Conservation (phyloP, 2,329 filamentous ascomycete genomes). For the Meredithiella fracta region DNA sequence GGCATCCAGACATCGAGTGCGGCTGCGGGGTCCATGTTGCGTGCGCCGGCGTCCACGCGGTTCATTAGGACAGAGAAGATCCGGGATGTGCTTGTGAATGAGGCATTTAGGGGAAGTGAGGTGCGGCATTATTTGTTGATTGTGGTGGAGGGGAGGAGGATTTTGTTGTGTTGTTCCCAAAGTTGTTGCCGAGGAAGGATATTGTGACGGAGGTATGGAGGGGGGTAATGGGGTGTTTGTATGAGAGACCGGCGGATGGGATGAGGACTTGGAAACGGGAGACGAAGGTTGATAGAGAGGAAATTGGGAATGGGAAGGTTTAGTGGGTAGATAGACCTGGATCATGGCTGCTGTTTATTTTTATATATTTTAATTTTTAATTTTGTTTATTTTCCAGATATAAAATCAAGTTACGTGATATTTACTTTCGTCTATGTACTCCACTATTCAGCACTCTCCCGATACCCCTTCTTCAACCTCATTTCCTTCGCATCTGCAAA, state of each 20-base stretch:
- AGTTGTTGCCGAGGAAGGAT: constrained; percentile 52
- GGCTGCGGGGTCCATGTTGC: constrained; percentile 35
- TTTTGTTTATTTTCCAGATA: not conserved
- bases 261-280: constrained; percentile 6
- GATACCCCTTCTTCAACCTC: constrained; percentile 21
- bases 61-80: constrained; percentile 84
- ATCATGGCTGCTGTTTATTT: constrained; percentile 4
- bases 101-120: constrained; percentile 85
- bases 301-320: too few relatives aligned
- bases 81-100: constrained; percentile 83
- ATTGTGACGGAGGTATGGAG: constrained; percentile 86
- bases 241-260: constrained; percentile 26
- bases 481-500: constrained; percentile 36
- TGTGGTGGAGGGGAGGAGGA: constrained; percentile 76
- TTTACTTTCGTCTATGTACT: constrained; percentile 1
- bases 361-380: not conserved
- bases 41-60: constrained; percentile 32
- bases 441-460: constrained; percentile 17
- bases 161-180: constrained; percentile 87
- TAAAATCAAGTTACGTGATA: too few relatives aligned
- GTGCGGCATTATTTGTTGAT: constrained; percentile 80
- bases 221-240: constrained; percentile 66
- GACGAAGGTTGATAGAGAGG: not conserved
- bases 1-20: constrained; percentile 76
- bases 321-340: not conserved